A percentile compares a stretch with the other conserved stretches of the same genome.
Evolutionary conservation across 2,329 filamentous ascomycete species (phyloP).

Genomic region (Zopfia rhizophila): DNA sequence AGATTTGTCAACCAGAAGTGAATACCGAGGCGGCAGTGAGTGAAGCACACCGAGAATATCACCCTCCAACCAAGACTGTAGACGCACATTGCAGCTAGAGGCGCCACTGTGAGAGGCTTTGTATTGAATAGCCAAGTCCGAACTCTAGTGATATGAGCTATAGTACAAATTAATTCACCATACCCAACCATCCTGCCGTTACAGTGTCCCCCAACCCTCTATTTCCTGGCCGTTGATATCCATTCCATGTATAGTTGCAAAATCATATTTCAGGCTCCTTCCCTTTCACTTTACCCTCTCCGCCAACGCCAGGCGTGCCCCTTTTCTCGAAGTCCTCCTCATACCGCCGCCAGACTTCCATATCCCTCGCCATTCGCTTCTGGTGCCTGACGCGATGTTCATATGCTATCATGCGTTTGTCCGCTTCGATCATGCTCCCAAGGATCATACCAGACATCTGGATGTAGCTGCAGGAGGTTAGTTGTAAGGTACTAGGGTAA

Average conservation of each 20-base stretch:
- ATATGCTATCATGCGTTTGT: slow-evolving; percentile 72
- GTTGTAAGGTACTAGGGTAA: background rate
- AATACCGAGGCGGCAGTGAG: no score
- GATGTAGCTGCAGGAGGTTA: slow-evolving; percentile 69
- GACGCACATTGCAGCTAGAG: no score
- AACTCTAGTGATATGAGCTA: no score
- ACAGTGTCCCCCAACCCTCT: background rate
- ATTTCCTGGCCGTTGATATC: background rate
- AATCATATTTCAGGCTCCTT: slow-evolving; percentile 18
- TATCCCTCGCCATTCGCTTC: slow-evolving; percentile 70
- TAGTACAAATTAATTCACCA: no score
- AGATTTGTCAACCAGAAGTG: no score
- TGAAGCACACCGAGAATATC: no score
- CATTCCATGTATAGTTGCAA: background rate
- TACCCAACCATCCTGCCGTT: no score
- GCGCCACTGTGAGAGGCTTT: no score
- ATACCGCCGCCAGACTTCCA: slow-evolving; percentile 74
- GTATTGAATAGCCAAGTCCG: no score
- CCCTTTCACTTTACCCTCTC: slow-evolving; percentile 42
- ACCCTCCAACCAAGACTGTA: no score
- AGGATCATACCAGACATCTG: slow-evolving; percentile 90
- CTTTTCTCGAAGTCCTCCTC: slow-evolving; percentile 67
- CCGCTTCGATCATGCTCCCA: slow-evolving; percentile 80
- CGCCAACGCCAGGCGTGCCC: slow-evolving; percentile 49
- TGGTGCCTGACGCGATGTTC: slow-evolving; percentile 73